Percentiles rank a stretch among this genome's conserved stretches.
Conservation (phyloP, 2,329 filamentous ascomycete genomes). For the Fusarium haematococcum region DNA sequence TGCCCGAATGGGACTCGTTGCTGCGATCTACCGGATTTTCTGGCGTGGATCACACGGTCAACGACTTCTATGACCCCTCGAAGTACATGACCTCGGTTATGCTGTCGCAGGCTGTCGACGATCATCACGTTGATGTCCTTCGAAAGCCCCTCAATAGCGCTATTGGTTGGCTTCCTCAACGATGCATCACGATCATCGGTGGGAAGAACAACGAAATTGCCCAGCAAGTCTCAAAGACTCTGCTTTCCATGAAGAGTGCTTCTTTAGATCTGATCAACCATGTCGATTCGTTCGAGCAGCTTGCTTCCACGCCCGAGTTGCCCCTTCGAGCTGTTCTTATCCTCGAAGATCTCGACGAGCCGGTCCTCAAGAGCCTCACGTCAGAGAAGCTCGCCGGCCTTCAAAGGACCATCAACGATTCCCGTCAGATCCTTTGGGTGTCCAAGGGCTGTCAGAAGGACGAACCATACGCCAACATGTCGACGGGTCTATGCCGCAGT, state of each 20-base stretch:
- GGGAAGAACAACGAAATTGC: not conserved
- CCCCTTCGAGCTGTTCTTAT: not conserved
- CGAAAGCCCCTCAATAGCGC: not conserved
- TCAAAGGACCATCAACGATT: not conserved
- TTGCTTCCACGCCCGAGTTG: not conserved
- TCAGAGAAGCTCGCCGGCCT: not conserved
- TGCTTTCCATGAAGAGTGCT: not conserved
- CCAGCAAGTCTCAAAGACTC: not conserved
- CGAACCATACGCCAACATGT: not conserved
- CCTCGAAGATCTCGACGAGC: not conserved
- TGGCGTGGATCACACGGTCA: not conserved
- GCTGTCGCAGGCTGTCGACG: not conserved
- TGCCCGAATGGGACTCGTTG: constrained; percentile 4
- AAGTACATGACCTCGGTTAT: not conserved
- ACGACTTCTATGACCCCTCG: not conserved
- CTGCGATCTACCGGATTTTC: not conserved
- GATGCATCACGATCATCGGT: not conserved
- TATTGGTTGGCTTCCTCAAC: not conserved
- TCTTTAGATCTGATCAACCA: not conserved
- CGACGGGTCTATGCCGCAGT: not conserved
- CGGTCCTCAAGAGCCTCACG: not conserved
- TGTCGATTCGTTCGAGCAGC: not conserved
- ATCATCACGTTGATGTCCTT: not conserved
- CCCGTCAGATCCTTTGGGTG: not conserved
- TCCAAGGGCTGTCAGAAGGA: not conserved